phyloP scores from a whole-genome alignment of 2,329 filamentous ascomycete genomes.

The Microcera coccophila region DNA sequence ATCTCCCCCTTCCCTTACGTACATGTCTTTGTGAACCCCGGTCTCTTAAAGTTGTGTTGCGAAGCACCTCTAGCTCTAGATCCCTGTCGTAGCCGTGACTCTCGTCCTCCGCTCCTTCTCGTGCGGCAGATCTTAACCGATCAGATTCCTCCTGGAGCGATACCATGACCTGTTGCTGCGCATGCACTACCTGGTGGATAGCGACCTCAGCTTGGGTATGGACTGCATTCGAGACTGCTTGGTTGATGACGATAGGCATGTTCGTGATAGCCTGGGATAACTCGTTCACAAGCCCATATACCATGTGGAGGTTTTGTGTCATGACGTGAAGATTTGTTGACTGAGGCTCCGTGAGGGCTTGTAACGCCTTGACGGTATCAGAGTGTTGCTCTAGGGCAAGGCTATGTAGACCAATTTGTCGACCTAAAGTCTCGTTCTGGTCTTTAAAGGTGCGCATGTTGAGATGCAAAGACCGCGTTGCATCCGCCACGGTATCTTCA shows the following conservation, averaged over 20 bases:
- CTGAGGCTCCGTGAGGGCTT: conserved; percentile 20
- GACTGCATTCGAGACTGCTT: conserved; percentile 24
- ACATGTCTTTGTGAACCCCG: too few relatives aligned
- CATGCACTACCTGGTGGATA: conserved; percentile 16
- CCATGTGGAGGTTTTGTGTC: conserved; percentile 20
- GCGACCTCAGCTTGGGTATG: conserved; percentile 20
- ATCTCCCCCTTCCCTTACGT: neutral
- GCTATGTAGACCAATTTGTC: conserved; percentile 22
- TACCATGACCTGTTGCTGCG: conserved; percentile 20
- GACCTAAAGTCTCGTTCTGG: neutral
- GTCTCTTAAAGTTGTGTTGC: too few relatives aligned
- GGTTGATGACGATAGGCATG: conserved; percentile 23
- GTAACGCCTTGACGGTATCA: conserved; percentile 13
- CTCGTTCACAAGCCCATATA: conserved; percentile 16
- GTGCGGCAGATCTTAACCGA: too few relatives aligned
- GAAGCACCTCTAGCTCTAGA: too few relatives aligned
- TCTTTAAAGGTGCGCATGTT: conserved; percentile 20
- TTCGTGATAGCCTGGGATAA: conserved; percentile 25
- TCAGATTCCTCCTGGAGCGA: conserved; percentile 9
- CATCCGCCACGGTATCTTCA: conserved; percentile 32
- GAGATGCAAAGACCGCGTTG: conserved; percentile 28
- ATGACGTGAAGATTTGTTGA: conserved; percentile 14
- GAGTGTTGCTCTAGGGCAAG: conserved; percentile 1
- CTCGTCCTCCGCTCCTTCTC: too few relatives aligned
- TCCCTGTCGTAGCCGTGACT: too few relatives aligned